Base-by-base conservation (phyloP, 2,329 filamentous ascomycete genomes). In the Colletotrichum sp. region DNA sequence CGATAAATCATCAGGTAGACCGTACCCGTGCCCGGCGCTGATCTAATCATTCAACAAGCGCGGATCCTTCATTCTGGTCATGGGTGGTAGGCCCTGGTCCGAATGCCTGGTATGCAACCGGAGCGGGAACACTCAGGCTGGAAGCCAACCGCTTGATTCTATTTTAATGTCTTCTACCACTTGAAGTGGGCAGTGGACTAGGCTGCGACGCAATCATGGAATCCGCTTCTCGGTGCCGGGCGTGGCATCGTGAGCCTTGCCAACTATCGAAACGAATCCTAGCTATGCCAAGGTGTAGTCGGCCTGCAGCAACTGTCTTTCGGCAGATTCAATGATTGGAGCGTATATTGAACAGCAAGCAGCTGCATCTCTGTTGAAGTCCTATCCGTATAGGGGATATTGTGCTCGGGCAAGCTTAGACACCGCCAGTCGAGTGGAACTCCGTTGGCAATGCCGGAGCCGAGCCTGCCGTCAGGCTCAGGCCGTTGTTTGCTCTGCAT, bases 121-220 rank as follows among this genome's bases (percentile, higher is more conserved):
- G 9, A 73, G 10, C 55, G 26, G 28, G 15, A 68, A 15, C 26
- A 59, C 13, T 39, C 12, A 28, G 32, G 21, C 52, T 57, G 39
- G 69, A 39, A n/a, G 30, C 39, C 62, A 49, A 44, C 21, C 32
- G 28, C 65, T 24, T 52, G 21, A 52, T 66, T 64, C 69, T 75
- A 75, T 75, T 75, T 72, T 75, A 67, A 72, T 65, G 52, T 36
- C 28, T 21, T 64, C 68, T 62, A 66, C 62, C 60, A 24, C 59
- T 68, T 52, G 15, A 69, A 24, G 39, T 24, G 32, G 71, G n/a
- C 26, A 55, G 24, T 21, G 24, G 15, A 26, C 16, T 36, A 52
- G n/a, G 34, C 30, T 18, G 18, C 26, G 64, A 30, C 18, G 39
- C 39, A 24, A 24, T 32, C 36, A 10, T 66, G 10, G 9, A 21